phyloP scores from a whole-genome alignment of 2,329 filamentous ascomycete species.

The Pezicula neosporulosa region DNA sequence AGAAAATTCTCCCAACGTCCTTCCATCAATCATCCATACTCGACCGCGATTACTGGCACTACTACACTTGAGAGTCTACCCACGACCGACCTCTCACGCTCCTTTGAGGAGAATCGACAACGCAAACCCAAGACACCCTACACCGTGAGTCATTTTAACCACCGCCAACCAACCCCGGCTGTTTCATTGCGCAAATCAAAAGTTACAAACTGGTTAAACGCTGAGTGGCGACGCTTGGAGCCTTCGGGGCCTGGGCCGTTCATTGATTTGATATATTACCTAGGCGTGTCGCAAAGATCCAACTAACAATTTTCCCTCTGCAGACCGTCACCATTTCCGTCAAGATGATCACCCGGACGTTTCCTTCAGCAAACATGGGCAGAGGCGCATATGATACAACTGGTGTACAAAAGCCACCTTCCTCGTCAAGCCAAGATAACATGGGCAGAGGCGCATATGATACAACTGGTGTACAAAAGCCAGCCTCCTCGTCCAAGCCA shows the following conservation, averaged over 20 bases:
- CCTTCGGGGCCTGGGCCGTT: background rate
- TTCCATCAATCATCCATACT: background rate
- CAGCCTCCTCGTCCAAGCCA: constrained; percentile 14
- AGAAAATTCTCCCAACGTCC: background rate
- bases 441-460: constrained; percentile 45
- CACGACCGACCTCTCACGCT: constrained; percentile 6
- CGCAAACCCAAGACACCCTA: constrained; percentile 9
- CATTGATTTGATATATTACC: too few species aligned
- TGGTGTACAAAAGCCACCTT: constrained; percentile 37
- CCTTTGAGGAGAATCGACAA: constrained; percentile 8
- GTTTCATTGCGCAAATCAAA: background rate
- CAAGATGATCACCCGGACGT: constrained; percentile 6
- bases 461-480: constrained; percentile 42
- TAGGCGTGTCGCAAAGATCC: too few species aligned
- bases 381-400: constrained; percentile 45
- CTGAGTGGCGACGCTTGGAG: background rate
- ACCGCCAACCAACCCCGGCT: background rate
- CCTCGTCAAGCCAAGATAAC: too few species aligned
- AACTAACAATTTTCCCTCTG: too few species aligned
- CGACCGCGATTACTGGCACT: background rate
- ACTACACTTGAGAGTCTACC: constrained; percentile 7
- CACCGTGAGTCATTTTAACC: constrained; percentile 2
- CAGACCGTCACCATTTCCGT: constrained; percentile 4
- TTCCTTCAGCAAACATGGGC: constrained; percentile 34
- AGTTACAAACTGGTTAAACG: background rate